Evolutionary conservation across 305 asterid species (phyloP).

Genomic region (Caryopteris hybrid): DNA sequence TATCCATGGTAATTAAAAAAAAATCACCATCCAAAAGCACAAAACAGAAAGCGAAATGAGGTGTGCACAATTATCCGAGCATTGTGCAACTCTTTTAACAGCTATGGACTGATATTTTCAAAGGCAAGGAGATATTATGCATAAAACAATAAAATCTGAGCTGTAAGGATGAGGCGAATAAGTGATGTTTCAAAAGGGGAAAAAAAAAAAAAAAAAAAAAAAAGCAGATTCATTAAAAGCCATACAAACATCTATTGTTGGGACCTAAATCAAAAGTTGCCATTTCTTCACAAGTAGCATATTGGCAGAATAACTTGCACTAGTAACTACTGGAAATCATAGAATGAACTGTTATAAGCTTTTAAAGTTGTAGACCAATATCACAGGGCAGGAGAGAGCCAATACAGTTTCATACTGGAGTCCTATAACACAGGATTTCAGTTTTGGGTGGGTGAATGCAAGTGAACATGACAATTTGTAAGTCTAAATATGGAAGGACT

Average conservation of each 20-base stretch:
- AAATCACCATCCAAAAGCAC: neutral
- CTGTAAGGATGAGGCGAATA: slow-evolving; percentile 1
- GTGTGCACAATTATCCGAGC: too few relatives aligned
- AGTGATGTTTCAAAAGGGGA: neutral
- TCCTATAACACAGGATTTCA: neutral
- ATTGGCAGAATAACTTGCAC: neutral
- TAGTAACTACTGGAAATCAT: neutral
- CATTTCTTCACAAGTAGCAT: neutral
- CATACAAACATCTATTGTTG: neutral
- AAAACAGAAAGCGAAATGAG: neutral
- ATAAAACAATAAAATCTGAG: neutral
- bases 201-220: neutral
- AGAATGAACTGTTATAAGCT: too few relatives aligned
- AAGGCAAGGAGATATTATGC: neutral
- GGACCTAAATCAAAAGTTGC: too few relatives aligned
- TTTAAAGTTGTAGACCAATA: neutral
- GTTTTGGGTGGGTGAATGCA: neutral
- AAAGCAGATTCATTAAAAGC: neutral
- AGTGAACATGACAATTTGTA: too few relatives aligned
- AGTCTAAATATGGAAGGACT: too few relatives aligned
- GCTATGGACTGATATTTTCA: too few relatives aligned
- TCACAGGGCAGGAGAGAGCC: neutral
- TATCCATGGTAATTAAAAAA: neutral
- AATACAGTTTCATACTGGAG: neutral
- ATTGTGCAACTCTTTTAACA: too few relatives aligned